These are phyloP conservation scores for Pseudonectria buxi DNA, from an alignment of 2,329 filamentous ascomycete species.

Conservation along the genomic window DNA sequence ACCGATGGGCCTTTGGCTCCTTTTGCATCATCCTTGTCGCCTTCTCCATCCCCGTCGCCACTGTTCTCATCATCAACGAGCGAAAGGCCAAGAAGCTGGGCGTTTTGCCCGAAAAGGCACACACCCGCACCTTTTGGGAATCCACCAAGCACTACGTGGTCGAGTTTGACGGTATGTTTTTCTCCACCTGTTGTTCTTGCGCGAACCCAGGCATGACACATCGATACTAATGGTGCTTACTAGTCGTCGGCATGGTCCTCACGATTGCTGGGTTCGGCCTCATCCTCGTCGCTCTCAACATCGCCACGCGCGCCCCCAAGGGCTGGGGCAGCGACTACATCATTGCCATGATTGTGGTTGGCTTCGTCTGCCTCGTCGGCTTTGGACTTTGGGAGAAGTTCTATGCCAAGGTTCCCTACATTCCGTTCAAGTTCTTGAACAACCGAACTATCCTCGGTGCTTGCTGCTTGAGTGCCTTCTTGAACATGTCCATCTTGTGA, in stretches of 20 bases:
- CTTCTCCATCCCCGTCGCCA: conserved; percentile 51
- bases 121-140: conserved; percentile 37
- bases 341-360: conserved; percentile 50
- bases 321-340: conserved; percentile 44
- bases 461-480: conserved; percentile 31
- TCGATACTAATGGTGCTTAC: neutral
- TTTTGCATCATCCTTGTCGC: conserved; percentile 59
- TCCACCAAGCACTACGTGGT: conserved; percentile 28
- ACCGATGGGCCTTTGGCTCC: conserved; percentile 43
- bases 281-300: conserved; percentile 55
- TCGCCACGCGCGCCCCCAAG: conserved; percentile 33
- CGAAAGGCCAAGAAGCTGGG: conserved; percentile 48
- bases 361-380: conserved; percentile 38
- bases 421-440: conserved; percentile 43
- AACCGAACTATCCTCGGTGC: conserved; percentile 43
- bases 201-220: conserved; percentile 44
- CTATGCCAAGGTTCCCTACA: conserved; percentile 36
- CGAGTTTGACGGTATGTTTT: conserved; percentile 27
- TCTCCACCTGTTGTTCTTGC: conserved; percentile 53
- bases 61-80: conserved; percentile 48
- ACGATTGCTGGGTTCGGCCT: conserved; percentile 45
- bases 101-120: conserved; percentile 30
- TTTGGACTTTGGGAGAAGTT: conserved; percentile 54
- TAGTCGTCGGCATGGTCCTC: conserved; percentile 46
- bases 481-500: conserved; percentile 31